Evolutionary conservation across 78 protist species (phyloP), one percentile per base, ranked within the genome.

Genomic region (Planoprotostelium fungivorum): DNA sequence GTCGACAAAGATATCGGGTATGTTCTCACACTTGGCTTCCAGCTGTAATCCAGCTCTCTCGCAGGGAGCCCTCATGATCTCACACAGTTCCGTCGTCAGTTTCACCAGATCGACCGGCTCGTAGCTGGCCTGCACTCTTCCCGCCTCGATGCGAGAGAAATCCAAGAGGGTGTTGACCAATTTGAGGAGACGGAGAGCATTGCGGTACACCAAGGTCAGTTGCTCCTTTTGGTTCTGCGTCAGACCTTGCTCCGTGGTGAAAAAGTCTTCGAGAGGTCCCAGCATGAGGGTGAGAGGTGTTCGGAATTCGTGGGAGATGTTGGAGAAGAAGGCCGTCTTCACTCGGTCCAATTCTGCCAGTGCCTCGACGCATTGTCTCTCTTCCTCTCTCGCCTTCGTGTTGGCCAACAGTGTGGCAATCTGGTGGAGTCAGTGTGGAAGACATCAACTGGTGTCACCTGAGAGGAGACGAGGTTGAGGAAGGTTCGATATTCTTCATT

Each of bases 231-330:
- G 89, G 38, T 16, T 16, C 36, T 35, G 88, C 34, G 84, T 36
- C 36, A 92, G 0, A 23, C 0, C 84, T 63, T 36, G 86, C 36
- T 91, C 91, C 39, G 38, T 16, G 31, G 73, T 88, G 87, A 92
- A 63, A 39, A 92, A 34, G 36, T 89, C 89, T 38, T 92, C 94
- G 10, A 91, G 89, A 38, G 94, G 94, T 37, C 89, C 90, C 23
- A 88, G 86, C 38, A 92, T 92, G n/a, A 92, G 89, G 36, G 94
- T 51, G 37, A 92, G 39, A 35, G 94, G 94, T 85, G 94, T 92
- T 92, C 94, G 87, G 86, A 92, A 89, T 63, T 92, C 94, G 87
- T 92, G 94, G 38, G 94, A 92, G 38, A 92, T 91, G 88, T 92
- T 92, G 73, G 31, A 25, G 73, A 51, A 51, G 73, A 51, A 51